A percentile compares a stretch with the other conserved stretches of the same genome.
Evolutionary conservation across 2,329 filamentous ascomycete genomes (phyloP).

Genomic region (Alternaria gansuensis): DNA sequence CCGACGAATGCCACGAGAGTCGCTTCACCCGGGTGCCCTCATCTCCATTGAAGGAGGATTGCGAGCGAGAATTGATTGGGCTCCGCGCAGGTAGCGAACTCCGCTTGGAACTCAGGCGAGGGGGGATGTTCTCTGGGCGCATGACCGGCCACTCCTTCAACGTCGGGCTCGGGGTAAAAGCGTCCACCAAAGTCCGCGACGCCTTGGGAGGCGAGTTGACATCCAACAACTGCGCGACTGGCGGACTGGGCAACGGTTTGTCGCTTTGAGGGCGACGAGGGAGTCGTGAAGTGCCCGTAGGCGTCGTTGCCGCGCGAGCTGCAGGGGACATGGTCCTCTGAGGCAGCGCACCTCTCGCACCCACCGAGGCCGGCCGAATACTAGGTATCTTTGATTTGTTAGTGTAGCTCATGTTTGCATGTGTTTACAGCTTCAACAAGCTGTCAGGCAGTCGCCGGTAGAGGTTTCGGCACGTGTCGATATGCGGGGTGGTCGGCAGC

Average conservation of each 20-base stretch:
- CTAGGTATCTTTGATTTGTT: slow-evolving; percentile 25
- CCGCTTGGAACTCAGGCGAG: slow-evolving; percentile 32
- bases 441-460: not conserved
- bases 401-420: slow-evolving; percentile 11
- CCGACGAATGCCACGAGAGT: slow-evolving; percentile 30
- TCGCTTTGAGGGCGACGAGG: slow-evolving; percentile 41
- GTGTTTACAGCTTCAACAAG: slow-evolving; percentile 18
- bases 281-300: slow-evolving; percentile 37
- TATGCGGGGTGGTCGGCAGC: not conserved
- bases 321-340: slow-evolving; percentile 10
- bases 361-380: slow-evolving; percentile 12
- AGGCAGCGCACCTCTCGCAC: slow-evolving; percentile 24
- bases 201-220: slow-evolving; percentile 48
- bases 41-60: slow-evolving; percentile 18
- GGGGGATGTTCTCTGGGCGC: slow-evolving; percentile 36
- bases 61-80: slow-evolving; percentile 2
- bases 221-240: slow-evolving; percentile 45
- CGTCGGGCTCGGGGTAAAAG: slow-evolving; percentile 46
- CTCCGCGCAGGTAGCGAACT: slow-evolving; percentile 19
- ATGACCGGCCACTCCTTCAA: slow-evolving; percentile 43
- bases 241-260: slow-evolving; percentile 55
- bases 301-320: slow-evolving; percentile 9
- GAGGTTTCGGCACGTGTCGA: slow-evolving; percentile 6
- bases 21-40: slow-evolving; percentile 30
- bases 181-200: slow-evolving; percentile 53